Base-by-base conservation (phyloP, 179 eudicot genomes). In the Nepenthes alata region DNA sequence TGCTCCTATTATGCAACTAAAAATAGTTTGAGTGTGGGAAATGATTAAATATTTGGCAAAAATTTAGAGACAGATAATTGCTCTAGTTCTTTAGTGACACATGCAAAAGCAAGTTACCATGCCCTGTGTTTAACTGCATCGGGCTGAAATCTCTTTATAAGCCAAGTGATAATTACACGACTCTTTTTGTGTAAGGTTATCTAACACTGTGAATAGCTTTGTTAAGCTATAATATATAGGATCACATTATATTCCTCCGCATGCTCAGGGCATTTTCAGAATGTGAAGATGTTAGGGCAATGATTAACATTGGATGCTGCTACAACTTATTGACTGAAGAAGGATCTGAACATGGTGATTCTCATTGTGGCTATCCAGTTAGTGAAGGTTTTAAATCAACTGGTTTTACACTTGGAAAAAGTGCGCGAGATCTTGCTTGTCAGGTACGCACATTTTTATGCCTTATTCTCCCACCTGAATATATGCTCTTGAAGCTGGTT, bases 361-460 rank as follows among this genome's bases (percentile, higher is more conserved):
- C 67, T 45, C 67, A 69, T 37, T 76, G 69, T 73, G 96, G 96
- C 57, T 91, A 84, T 78, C 98, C 98, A 57, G 59, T 83, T 76
- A 91, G 98, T 77, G 69, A 73, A 61, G 87, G 82, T 51, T 81
- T 80, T n/a, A 79, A 77, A 70, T 66, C 66, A 57, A 65, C 78
- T 62, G 75, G 76, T 45, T 57, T 81, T 47, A 63, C 64, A 56
- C 85, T 91, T 53, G 91, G 96, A 59, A 91, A 73, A 84, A 83
- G 69, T 74, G 81, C 85, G 49, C 84, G 95, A 61, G 96, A 91
- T 77, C 96, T 91, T 66, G 98, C 96, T 71, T 91, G 96, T 78
- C 96, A 91, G 95, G 97, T 88, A 70, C 53, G 16, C 69, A 14
- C 37, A 70, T 13, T 14, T 1, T 41, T 41, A 4, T 41, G 45